Evolutionary conservation across 306 rosid genomes (phyloP).

Genomic region (Cucurbita moschata): DNA sequence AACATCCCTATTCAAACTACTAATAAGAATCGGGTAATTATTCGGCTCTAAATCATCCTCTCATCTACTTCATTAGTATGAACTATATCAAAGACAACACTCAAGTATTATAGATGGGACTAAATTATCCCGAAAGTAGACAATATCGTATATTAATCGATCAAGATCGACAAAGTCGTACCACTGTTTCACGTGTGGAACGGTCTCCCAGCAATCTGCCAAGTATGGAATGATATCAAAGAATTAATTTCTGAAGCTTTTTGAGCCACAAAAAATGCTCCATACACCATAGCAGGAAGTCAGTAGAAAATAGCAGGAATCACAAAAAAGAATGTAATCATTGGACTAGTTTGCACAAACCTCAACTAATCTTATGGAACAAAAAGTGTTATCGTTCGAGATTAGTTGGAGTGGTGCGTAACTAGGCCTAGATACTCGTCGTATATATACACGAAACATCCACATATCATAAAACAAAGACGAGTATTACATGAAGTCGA

Average conservation of each 20-base stretch:
- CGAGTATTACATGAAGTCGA: background rate
- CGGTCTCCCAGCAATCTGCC: constrained; percentile 78
- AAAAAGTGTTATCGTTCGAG: background rate
- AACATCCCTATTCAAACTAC: background rate
- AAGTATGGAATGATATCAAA: constrained; percentile 17
- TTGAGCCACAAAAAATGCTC: background rate
- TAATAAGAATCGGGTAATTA: background rate
- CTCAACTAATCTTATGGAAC: background rate
- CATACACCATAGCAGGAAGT: background rate
- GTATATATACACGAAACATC: background rate
- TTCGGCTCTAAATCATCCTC: background rate
- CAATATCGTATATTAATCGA: background rate
- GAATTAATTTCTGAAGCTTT: background rate
- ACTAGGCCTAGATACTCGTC: background rate
- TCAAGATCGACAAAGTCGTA: constrained; percentile 10
- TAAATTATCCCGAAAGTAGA: background rate
- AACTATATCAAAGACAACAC: background rate
- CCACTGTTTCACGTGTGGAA: constrained; percentile 69
- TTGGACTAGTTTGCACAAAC: background rate
- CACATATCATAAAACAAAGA: background rate
- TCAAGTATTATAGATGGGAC: background rate
- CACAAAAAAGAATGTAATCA: background rate
- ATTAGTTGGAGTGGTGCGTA: background rate
- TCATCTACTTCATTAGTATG: background rate
- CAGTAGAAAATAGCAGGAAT: background rate